phyloP scores from a whole-genome alignment of 768 basidiomycete species.

The Pleurotus djamor region DNA sequence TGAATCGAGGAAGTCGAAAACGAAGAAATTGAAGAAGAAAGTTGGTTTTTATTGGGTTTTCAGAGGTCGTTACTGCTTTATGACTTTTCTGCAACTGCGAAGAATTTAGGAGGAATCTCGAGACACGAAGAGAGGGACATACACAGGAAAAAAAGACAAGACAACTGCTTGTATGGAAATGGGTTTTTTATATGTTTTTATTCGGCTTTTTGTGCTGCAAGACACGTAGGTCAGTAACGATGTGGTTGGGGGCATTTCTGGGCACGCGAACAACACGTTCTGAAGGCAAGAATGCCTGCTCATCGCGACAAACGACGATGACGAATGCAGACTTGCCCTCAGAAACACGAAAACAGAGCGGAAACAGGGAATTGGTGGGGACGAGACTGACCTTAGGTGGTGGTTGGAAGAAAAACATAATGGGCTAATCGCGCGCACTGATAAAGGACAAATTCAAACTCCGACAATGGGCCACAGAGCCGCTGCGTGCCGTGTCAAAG shows the following conservation, averaged over 20 bases:
- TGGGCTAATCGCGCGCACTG: slow-evolving; percentile 17
- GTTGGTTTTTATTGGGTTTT: slow-evolving; percentile 44
- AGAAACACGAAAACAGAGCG: not conserved
- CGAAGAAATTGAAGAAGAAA: slow-evolving; percentile 1
- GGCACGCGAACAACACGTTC: not conserved
- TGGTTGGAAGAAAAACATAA: slow-evolving; percentile 60
- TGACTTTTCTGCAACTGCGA: slow-evolving; percentile 69
- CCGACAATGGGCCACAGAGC: slow-evolving; percentile 17
- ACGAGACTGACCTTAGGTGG: slow-evolving; percentile 57
- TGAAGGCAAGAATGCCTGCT: not conserved
- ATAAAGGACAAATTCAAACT: slow-evolving; percentile 42
- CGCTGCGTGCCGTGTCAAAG: too few species aligned
- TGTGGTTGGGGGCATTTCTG: slow-evolving; percentile 15
- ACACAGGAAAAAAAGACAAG: slow-evolving; percentile 68
- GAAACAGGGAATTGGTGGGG: slow-evolving; percentile 12
- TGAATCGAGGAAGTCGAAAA: slow-evolving; percentile 4
- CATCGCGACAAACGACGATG: not conserved
- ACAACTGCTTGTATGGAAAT: slow-evolving; percentile 71
- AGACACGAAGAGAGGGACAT: slow-evolving; percentile 23
- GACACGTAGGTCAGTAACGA: slow-evolving; percentile 10
- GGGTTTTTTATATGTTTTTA: slow-evolving; percentile 68
- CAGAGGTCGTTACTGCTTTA: slow-evolving; percentile 91
- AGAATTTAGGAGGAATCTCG: slow-evolving; percentile 13
- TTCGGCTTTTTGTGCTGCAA: slow-evolving; percentile 57
- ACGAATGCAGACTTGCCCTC: not conserved